Conservation (phyloP, 805 yeast species). For the Lachancea thermotolerans region DNA sequence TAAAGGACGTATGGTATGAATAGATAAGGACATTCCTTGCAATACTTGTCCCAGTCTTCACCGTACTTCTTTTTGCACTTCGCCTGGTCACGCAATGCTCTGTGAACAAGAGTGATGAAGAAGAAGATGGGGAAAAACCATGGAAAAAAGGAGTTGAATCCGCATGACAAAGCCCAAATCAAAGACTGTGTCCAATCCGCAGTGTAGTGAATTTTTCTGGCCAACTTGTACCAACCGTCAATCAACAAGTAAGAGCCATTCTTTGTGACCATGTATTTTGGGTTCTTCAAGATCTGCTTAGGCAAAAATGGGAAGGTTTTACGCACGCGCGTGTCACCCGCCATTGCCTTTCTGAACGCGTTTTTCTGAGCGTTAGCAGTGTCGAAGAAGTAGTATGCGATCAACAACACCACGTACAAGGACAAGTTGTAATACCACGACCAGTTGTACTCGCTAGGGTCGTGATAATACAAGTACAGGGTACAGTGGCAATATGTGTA, state of each 20-base stretch:
- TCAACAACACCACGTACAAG: conserved; percentile 49
- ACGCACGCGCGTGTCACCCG: conserved; percentile 72
- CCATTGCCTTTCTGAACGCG: conserved; percentile 73
- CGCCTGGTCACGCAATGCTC: conserved; percentile 80
- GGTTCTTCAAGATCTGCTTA: conserved; percentile 71
- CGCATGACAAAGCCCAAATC: conserved; percentile 90
- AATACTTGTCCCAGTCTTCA: conserved; percentile 84
- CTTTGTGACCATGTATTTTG: conserved; percentile 75
- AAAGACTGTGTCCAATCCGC: conserved; percentile 86
- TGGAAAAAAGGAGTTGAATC: conserved; percentile 80
- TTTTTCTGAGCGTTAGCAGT: conserved; percentile 94
- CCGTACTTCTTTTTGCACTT: conserved; percentile 88
- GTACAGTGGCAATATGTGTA: conserved; percentile 96
- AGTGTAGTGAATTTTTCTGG: conserved; percentile 91
- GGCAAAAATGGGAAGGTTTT: conserved; percentile 94
- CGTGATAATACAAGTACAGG: conserved; percentile 71
- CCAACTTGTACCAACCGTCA: conserved; percentile 92
- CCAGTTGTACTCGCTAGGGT: conserved; percentile 79
- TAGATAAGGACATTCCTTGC: conserved; percentile 81
- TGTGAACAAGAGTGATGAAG: conserved; percentile 78
- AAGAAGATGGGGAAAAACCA: conserved; percentile 95
- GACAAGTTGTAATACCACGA: conserved; percentile 51
- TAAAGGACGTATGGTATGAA: conserved; percentile 77
- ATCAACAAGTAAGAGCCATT: conserved; percentile 79
- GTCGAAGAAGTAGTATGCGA: conserved; percentile 88